Conservation (phyloP, 164 flowering plant genomes). For the Saururus chinensis region DNA sequence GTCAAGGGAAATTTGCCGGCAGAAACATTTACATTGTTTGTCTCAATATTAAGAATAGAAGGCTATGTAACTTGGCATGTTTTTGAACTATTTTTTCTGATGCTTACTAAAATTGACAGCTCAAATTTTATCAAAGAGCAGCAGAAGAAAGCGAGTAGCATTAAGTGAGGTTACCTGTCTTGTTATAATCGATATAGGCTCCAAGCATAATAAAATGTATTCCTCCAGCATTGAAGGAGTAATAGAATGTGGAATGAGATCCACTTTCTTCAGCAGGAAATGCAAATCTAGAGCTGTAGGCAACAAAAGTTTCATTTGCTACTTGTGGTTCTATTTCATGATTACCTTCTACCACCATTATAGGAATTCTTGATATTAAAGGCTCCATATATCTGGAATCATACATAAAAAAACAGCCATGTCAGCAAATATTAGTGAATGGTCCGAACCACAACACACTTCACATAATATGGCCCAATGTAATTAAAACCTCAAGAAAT, state of each 20-base stretch:
- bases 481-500: no score
- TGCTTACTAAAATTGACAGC: no score
- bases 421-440: not conserved
- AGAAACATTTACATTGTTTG: no score
- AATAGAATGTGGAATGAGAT: slow-evolving; percentile 71
- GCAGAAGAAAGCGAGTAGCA: not conserved
- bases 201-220: slow-evolving; percentile 91
- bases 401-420: not conserved
- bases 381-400: slow-evolving; percentile 75
- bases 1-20: no score
- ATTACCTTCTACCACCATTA: slow-evolving; percentile 92
- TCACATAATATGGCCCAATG: no score
- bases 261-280: slow-evolving; percentile 76
- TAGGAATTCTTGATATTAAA: slow-evolving; percentile 73
- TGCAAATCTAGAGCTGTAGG: slow-evolving; percentile 85
- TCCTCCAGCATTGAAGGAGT: slow-evolving; percentile 94
- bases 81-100: no score
- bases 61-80: no score
- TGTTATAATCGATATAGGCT: slow-evolving; percentile 55
- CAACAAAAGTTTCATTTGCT: slow-evolving; percentile 46
- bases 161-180: not conserved
- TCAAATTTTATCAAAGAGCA: not conserved
- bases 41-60: no score
- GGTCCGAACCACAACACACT: not conserved
- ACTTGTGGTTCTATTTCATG: slow-evolving; percentile 84